Evolutionary conservation across 345 rosid species (phyloP), one percentile per base, ranked within the genome.

Genomic region (Euphorbia peplus): DNA sequence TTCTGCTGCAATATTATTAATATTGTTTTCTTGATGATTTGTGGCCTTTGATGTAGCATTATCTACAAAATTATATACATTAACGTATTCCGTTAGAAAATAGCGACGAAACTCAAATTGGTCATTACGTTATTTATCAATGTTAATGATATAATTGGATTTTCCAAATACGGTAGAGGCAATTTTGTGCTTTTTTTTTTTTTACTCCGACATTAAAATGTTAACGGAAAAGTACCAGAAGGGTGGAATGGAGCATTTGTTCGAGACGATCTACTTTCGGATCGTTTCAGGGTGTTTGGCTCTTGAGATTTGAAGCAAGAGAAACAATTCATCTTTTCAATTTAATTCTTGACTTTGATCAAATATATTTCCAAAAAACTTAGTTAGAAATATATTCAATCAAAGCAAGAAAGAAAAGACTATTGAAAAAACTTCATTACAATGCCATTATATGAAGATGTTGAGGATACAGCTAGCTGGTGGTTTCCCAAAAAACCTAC

Each of bases 231-330:
- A 65, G 29, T 69, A 80, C 88, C 78, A 0, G 71, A 48, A 19
- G 78, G 83, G 32, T 66, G 64, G 0, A 66, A 74, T 16, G 48
- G 25, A 0, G 46, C 44, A 37, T 52, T 24, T 10, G 70, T 32
- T 32, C 37, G 3, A 32, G 25, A 59, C 71, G 70, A 78, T 70
- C 68, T 85, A 30, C 71, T 78, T 5, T 67, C 35, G 29, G 74
- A 22, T 55, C 70, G 79, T 65, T 52, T 80, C 0, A 70, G 25
- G 5, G 69, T 57, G 70, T 78, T 89, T 76, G 79, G 85, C 50
- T 81, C 95, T 1, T 83, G 83, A 39, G 84, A 76, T 44, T 86
- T 82, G 66, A 91, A 95, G 72, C 97, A 95, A 13, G 87, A 71
- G 80, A 88, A 88, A 74, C 97, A 91, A 78, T 84, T 81, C 97